Evolutionary conservation across 768 basidiomycete genomes (phyloP).

Genomic region (Pleurotus giganteus): DNA sequence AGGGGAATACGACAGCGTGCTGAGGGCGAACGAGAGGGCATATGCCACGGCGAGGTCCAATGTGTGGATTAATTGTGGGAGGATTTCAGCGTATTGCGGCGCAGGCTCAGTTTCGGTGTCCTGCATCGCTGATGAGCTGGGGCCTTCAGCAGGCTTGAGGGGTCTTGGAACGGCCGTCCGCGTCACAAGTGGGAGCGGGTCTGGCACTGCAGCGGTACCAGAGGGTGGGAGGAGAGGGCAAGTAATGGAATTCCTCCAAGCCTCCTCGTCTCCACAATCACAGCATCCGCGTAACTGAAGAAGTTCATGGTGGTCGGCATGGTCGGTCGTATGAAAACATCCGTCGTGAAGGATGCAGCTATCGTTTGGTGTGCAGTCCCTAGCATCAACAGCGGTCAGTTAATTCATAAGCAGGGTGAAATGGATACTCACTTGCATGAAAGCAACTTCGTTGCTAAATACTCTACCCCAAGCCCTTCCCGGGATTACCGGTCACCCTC

Average conservation of each 20-base stretch:
- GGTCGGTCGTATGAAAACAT: constrained; percentile 89
- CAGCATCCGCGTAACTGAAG: constrained; percentile 91
- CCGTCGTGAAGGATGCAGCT: constrained; percentile 87
- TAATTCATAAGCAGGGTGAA: constrained; percentile 1
- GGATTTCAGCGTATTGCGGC: constrained; percentile 25
- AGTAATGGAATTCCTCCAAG: constrained; percentile 67
- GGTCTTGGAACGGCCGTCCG: constrained; percentile 40
- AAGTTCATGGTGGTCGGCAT: constrained; percentile 88
- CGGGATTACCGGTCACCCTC: constrained; percentile 53
- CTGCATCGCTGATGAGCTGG: background rate
- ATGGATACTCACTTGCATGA: constrained; percentile 73
- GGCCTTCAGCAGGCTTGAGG: background rate
- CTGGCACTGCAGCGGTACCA: constrained; percentile 14
- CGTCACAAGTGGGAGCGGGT: constrained; percentile 27
- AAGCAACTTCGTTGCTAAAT: constrained; percentile 88
- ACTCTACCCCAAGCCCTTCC: constrained; percentile 81
- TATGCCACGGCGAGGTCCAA: constrained; percentile 74
- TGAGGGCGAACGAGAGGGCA: constrained; percentile 79
- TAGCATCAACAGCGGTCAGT: constrained; percentile 26
- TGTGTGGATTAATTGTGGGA: constrained; percentile 68
- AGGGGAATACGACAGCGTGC: constrained; percentile 79
- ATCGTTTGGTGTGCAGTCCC: constrained; percentile 89
- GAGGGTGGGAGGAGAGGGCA: constrained; percentile 76
- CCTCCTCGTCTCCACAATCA: constrained; percentile 91
- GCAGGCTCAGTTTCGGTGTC: background rate